Evolutionary conservation across 768 basidiomycete species (phyloP), one percentile per base, ranked within the genome.

Genomic region (Mycena alexandri): DNA sequence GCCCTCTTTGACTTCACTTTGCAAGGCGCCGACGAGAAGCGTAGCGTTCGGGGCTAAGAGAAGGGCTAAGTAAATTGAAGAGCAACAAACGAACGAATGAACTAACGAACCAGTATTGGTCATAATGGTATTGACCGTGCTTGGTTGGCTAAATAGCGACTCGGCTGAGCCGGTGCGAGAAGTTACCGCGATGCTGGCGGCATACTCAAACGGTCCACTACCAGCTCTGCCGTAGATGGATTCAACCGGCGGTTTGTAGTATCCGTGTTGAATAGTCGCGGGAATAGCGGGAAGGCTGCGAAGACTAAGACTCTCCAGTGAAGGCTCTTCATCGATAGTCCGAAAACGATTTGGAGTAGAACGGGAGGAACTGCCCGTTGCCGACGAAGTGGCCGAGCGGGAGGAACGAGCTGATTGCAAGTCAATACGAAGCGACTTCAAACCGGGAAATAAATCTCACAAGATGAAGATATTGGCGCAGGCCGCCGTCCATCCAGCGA

Each of bases 1-100:
- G 22, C 70, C 69, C 25, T 65, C 70, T 38, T 69, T 71, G 3
- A 74, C 66, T 59, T 76, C 75, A 10, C 59, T 56, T 21, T 74
- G 69, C 34, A 76, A 54, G 16, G 74, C 74, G 16, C 72, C 73
- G 17, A 70, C 71, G 41, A 76, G 69, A 9, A 76, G 66, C 21
- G 67, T 68, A 2, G 75, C 67, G 38, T 68, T 74, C 25, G 67
- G 56, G 13, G 58, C 48, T 63, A 44, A n/a, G n/a, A n/a, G n/a
- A n/a, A n/a, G n/a, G n/a, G n/a, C n/a, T 51, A 51, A 22, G 7
- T 3, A 19, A 13, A 56, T 60, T 17, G 17, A 34, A 14, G 2
- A 5, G 34, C 22, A 21, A 19, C 7, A 43, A 36, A 25, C 21
- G 24, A 36, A 50, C 34, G n/a, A 14, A 29, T 5, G 41, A 36